A percentile compares a stretch with the other conserved stretches of the same genome.
Conservation (phyloP, 768 basidiomycete species). For the Sarcomyxa edulis region DNA sequence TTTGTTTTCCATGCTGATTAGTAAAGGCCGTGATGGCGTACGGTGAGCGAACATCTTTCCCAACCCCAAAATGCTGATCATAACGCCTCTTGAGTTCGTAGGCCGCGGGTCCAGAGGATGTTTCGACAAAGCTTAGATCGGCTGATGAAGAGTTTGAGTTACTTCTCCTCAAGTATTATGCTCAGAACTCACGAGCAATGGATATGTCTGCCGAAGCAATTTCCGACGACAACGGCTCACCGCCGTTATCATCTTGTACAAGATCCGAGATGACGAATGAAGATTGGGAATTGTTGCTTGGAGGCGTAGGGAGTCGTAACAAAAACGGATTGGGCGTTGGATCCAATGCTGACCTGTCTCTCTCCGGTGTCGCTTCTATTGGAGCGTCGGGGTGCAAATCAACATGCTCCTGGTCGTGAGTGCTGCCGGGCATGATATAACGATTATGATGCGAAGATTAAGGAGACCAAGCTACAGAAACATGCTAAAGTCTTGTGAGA, state of each 20-base stretch:
- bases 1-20: slow-evolving; percentile 74
- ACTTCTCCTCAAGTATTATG: too few relatives aligned
- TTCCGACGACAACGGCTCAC: slow-evolving; percentile 42
- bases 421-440: too few relatives aligned
- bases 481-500: too few relatives aligned
- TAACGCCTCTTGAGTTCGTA: slow-evolving; percentile 73
- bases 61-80: slow-evolving; percentile 65
- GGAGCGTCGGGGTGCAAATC: too few relatives aligned
- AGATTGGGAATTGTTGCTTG: slow-evolving; percentile 32
- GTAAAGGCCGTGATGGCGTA: slow-evolving; percentile 80
- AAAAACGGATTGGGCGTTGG: slow-evolving; percentile 32
- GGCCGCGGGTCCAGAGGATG: slow-evolving; percentile 70
- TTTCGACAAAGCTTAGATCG: slow-evolving; percentile 77
- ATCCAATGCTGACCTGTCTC: too few relatives aligned
- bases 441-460: too few relatives aligned
- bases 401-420: too few relatives aligned
- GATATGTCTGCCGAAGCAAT: slow-evolving; percentile 51
- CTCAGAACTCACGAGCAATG: slow-evolving; percentile 46
- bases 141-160: slow-evolving; percentile 28
- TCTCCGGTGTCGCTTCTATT: too few relatives aligned
- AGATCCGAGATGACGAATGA: slow-evolving; percentile 43
- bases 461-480: too few relatives aligned
- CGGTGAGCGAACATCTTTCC: slow-evolving; percentile 64
- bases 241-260: slow-evolving; percentile 23
- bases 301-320: slow-evolving; percentile 36